Percentiles rank a stretch among this genome's conserved stretches.
These are phyloP conservation scores for Agaricus subrufescens DNA, from an alignment of 768 basidiomycete species.

Conservation along the genomic window DNA sequence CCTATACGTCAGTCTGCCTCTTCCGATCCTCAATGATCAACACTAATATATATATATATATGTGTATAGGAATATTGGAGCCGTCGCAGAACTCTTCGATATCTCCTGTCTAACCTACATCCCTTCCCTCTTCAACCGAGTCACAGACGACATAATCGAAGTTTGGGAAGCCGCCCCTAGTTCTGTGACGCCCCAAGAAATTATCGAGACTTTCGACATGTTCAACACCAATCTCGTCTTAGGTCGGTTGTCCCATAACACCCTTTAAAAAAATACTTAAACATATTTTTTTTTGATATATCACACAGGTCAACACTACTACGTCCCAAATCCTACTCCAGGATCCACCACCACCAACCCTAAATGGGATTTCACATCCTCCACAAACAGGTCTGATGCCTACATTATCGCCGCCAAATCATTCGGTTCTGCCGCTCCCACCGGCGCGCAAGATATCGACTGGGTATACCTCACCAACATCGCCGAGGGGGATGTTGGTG, in stretches of 20 bases:
- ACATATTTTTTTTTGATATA: no score
- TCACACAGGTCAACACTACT: constrained; percentile 45
- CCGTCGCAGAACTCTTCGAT: constrained; percentile 52
- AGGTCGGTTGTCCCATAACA: constrained; percentile 16
- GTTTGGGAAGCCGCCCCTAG: constrained; percentile 18
- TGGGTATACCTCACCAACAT: no score
- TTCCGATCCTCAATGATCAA: no score
- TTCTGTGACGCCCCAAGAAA: constrained; percentile 10
- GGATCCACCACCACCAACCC: constrained; percentile 34
- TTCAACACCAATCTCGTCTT: constrained; percentile 20
- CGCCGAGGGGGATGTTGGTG: no score
- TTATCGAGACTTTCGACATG: constrained; percentile 15
- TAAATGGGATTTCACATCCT: constrained; percentile 44
- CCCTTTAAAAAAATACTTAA: no score
- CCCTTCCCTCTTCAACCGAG: constrained; percentile 17
- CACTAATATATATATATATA: no score
- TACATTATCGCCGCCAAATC: no score
- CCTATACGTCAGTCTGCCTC: not conserved
- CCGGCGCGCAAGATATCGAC: no score
- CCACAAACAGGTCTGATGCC: no score
- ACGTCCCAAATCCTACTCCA: constrained; percentile 34
- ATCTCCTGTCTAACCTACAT: constrained; percentile 40
- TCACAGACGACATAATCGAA: constrained; percentile 20
- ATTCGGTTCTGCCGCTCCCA: no score
- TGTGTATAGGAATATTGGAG: constrained; percentile 38